phyloP scores from a whole-genome alignment of 495 filamentous ascomycete genomes.

The Penicillium paradoxum region DNA sequence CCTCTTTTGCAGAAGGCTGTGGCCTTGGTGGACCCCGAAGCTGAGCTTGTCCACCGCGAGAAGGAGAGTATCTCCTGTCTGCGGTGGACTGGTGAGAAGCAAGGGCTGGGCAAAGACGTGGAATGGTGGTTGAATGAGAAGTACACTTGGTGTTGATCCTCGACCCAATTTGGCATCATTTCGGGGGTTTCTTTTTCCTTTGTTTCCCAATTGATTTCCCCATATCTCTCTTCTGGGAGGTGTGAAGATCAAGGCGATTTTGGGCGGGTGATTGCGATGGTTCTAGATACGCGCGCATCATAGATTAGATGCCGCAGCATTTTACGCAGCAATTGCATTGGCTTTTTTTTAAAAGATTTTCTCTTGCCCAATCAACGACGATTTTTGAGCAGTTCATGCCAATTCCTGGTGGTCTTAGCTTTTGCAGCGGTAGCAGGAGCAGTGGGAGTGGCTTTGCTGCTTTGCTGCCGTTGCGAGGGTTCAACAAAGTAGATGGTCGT shows the following conservation, averaged over 20 bases:
- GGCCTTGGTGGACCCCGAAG: constrained; percentile 43
- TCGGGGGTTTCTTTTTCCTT: constrained; percentile 6
- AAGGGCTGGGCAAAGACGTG: constrained; percentile 49
- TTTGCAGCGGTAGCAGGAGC: constrained; percentile 34
- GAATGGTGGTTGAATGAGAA: constrained; percentile 92
- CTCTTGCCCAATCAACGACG: constrained; percentile 27
- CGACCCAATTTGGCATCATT: background rate
- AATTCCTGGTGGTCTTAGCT: constrained; percentile 62
- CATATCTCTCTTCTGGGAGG: background rate
- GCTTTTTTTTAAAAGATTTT: too few relatives aligned
- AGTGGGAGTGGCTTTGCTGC: constrained; percentile 26
- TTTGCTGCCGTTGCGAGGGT: constrained; percentile 31
- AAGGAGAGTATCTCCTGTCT: constrained; percentile 59
- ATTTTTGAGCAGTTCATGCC: constrained; percentile 80
- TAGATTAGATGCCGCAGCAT: constrained; percentile 13
- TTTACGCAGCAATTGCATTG: constrained; percentile 15
- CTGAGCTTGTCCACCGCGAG: constrained; percentile 53
- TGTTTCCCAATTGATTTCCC: constrained; percentile 1
- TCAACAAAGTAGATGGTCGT: constrained; percentile 37
- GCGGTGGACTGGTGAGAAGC: constrained; percentile 55
- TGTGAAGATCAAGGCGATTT: background rate
- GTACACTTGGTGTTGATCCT: constrained; percentile 79
- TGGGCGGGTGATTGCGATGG: constrained; percentile 19
- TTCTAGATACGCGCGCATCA: constrained; percentile 18
- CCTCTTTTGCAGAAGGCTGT: constrained; percentile 55